These are phyloP conservation scores for Penicillium salamii DNA, from an alignment of 495 filamentous ascomycete genomes.

Conservation along the genomic window DNA sequence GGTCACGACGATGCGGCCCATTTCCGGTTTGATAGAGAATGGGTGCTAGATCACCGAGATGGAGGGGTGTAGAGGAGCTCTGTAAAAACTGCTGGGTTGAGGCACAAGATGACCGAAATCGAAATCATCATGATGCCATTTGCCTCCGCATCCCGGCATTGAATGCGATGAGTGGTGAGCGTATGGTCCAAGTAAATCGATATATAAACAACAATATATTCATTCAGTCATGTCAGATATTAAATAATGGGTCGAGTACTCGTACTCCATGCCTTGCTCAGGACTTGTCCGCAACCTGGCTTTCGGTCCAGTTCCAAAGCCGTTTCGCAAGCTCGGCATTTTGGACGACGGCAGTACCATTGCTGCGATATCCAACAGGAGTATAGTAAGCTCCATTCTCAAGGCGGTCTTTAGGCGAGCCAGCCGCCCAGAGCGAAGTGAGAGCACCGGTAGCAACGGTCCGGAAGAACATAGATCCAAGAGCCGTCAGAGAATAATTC, in stretches of 20 bases:
- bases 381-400: conserved; percentile 56
- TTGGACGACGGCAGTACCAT: conserved; percentile 32
- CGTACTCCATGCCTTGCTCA: too few relatives aligned
- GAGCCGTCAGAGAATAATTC: conserved; percentile 17
- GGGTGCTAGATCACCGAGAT: too few relatives aligned
- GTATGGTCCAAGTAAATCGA: not conserved
- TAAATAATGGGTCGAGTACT: not conserved
- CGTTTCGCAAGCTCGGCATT: conserved; percentile 47
- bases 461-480: conserved; percentile 23
- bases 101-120: conserved; percentile 13
- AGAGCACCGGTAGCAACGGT: conserved; percentile 46
- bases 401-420: conserved; percentile 28
- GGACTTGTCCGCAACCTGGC: conserved; percentile 35
- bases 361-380: conserved; percentile 47
- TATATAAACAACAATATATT: not conserved
- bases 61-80: too few relatives aligned
- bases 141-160: conserved; percentile 3
- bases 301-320: conserved; percentile 65
- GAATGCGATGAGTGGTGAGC: not conserved
- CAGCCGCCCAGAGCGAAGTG: conserved; percentile 61
- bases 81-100: not conserved
- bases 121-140: conserved; percentile 27
- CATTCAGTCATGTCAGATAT: not conserved
- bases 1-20: conserved; percentile 43
- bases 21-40: not conserved